Conservation (phyloP, 148 eudicot genomes). For the Agrostemma githago region DNA sequence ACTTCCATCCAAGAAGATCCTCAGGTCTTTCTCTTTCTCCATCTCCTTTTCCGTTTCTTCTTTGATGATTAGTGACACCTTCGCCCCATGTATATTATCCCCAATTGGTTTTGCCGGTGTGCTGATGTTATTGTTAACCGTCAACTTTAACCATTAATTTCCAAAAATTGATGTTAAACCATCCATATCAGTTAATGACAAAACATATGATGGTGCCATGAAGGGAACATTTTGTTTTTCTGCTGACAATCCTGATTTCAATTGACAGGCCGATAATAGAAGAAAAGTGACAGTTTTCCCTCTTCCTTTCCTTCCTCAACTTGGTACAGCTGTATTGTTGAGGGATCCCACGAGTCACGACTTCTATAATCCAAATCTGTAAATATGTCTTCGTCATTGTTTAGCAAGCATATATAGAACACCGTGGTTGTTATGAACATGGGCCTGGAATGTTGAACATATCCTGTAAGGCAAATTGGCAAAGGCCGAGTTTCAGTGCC, state of each 20-base stretch:
- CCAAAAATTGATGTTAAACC: background rate
- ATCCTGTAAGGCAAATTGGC: background rate
- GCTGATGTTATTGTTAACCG: background rate
- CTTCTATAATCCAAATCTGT: constrained; percentile 24
- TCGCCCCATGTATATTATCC: no score
- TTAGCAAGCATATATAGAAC: constrained; percentile 13
- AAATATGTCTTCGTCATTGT: constrained; percentile 16
- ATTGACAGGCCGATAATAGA: constrained; percentile 40
- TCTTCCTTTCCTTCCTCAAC: constrained; percentile 9
- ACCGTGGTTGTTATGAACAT: background rate
- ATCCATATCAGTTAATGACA: background rate
- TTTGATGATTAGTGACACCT: no score
- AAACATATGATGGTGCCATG: constrained; percentile 11
- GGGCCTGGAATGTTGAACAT: background rate
- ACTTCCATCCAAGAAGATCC: constrained; percentile 40
- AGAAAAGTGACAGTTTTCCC: constrained; percentile 20
- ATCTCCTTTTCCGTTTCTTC: background rate
- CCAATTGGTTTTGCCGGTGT: no score
- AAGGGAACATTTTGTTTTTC: constrained; percentile 20
- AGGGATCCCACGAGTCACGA: constrained; percentile 8
- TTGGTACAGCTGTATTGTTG: constrained; percentile 6
- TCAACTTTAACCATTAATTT: background rate
- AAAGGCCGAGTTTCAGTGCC: background rate
- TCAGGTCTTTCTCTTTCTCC: constrained; percentile 33
- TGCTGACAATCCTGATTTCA: constrained; percentile 10